A percentile compares a stretch with the other conserved stretches of the same genome.
Evolutionary conservation across 345 rosid genomes (phyloP).

Genomic region (Carallia brachiata): DNA sequence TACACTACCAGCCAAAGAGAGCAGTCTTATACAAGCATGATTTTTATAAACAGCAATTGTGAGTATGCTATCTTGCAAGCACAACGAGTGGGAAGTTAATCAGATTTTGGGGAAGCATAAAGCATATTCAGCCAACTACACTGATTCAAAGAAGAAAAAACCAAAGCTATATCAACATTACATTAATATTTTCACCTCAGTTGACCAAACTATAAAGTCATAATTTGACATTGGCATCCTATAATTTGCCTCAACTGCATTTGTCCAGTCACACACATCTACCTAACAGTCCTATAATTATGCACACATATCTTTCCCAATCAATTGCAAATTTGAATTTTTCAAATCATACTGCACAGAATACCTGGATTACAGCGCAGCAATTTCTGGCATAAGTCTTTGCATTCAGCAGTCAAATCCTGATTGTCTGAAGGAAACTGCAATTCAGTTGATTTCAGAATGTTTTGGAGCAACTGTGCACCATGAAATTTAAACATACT

Average conservation of each 20-base stretch:
- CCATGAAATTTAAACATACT: slow-evolving; percentile 18
- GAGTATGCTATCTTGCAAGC: slow-evolving; percentile 7
- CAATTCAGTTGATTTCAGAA: slow-evolving; percentile 73
- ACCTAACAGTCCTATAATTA: too few species aligned
- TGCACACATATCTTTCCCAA: not conserved
- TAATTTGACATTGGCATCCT: not conserved
- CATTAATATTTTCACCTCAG: not conserved
- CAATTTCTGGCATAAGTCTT: slow-evolving; percentile 86
- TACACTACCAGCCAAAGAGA: slow-evolving; percentile 1
- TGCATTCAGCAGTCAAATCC: slow-evolving; percentile 65
- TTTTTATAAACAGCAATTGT: too few species aligned
- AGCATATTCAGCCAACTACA: not conserved
- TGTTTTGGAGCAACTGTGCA: slow-evolving; percentile 88
- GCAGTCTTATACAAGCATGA: not conserved
- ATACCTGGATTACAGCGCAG: slow-evolving; percentile 92
- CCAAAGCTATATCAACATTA: too few species aligned
- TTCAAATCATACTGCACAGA: slow-evolving; percentile 7
- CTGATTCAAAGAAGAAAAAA: not conserved
- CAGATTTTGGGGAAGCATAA: slow-evolving; percentile 13
- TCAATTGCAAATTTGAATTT: slow-evolving; percentile 7
- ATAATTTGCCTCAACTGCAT: too few species aligned
- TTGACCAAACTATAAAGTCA: slow-evolving; percentile 3
- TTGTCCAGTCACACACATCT: too few species aligned
- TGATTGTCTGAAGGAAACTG: slow-evolving; percentile 62
- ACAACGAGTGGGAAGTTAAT: slow-evolving; percentile 1